Percentiles rank a stretch among this genome's conserved stretches.
phyloP scores from a whole-genome alignment of 208 protist species.

The Strigomonas culicis region DNA sequence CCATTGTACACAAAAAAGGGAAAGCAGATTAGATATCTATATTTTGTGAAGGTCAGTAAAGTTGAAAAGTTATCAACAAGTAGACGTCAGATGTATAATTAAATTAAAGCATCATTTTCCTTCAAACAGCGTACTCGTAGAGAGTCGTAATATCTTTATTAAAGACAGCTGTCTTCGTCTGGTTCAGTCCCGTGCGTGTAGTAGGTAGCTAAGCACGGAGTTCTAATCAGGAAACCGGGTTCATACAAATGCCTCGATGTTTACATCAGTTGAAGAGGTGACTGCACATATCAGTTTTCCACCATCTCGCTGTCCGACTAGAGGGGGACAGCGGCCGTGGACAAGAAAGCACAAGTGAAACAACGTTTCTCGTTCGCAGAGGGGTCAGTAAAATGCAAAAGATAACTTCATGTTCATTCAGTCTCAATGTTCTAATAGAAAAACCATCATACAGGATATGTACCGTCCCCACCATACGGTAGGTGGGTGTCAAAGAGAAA shows the following conservation, averaged over 20 bases:
- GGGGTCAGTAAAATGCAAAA: neutral
- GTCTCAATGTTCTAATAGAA: neutral
- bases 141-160: neutral
- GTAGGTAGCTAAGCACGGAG: conserved; percentile 54
- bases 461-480: neutral
- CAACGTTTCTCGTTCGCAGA: neutral
- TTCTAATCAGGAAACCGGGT: conserved; percentile 41
- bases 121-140: neutral
- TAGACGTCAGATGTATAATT: too few species aligned
- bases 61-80: too few species aligned
- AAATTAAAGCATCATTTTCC: conserved; percentile 1
- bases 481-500: neutral
- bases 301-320: conserved; percentile 9
- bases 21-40: conserved; percentile 6
- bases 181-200: conserved; percentile 39
- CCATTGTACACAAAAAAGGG: neutral
- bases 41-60: too few species aligned
- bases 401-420: neutral
- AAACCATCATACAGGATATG: conserved; percentile 1
- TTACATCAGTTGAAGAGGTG: conserved; percentile 12
- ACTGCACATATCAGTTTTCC: neutral
- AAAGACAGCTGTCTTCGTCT: neutral
- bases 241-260: conserved; percentile 64
- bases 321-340: conserved; percentile 22
- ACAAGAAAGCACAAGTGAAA: neutral